These are phyloP conservation scores for Fraxinus sp. DNA, from an alignment of 305 asterid species.

Conservation along the genomic window DNA sequence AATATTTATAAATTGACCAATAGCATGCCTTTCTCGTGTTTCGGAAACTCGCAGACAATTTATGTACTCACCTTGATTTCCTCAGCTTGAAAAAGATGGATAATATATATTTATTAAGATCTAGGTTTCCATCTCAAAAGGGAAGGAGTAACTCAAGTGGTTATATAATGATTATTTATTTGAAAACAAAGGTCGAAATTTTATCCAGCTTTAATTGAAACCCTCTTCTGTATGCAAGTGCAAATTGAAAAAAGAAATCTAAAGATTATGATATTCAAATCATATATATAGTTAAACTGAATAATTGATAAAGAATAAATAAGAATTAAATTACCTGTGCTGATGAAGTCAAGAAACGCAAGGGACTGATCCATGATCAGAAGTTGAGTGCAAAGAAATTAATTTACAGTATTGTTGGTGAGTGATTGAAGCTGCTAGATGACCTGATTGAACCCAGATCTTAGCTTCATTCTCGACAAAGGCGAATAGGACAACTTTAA, in stretches of 20 bases:
- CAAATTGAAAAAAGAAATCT: not conserved
- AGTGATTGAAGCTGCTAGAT: slow-evolving; percentile 58
- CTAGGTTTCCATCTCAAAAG: not conserved
- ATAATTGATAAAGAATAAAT: not conserved
- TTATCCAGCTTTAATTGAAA: not conserved
- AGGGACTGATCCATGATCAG: not conserved
- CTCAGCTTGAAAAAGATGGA: not conserved
- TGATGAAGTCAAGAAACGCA: not conserved
- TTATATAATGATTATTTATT: not conserved
- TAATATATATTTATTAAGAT: not conserved
- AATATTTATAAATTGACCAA: not conserved
- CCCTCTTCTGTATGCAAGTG: not conserved
- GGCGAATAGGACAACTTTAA: not conserved
- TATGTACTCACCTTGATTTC: not conserved
- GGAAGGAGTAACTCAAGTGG: not conserved
- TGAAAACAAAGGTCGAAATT: not conserved
- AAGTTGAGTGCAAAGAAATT: not conserved
- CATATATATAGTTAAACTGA: not conserved
- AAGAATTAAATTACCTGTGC: not conserved
- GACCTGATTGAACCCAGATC: slow-evolving; percentile 37
- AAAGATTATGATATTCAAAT: not conserved
- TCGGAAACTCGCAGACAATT: not conserved
- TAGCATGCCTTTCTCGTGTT: not conserved
- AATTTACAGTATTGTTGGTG: slow-evolving; percentile 29
- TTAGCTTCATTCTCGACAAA: not conserved